Percentiles rank a stretch among this genome's conserved stretches.
Evolutionary conservation across 257 asterid species (phyloP).

Genomic region (Solanum pimpinellifolium): DNA sequence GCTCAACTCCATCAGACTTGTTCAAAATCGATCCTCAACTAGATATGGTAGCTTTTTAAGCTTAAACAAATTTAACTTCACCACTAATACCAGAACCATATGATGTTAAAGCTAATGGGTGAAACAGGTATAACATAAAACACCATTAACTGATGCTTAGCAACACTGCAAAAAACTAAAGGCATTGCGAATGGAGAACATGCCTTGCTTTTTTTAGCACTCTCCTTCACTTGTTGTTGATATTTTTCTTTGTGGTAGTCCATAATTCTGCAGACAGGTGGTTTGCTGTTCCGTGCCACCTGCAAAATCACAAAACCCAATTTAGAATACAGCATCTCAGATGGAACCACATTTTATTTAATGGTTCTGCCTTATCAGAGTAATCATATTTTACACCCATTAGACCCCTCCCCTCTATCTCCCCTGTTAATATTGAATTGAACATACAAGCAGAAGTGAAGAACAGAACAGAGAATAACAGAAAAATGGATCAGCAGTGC

Average conservation of each 20-base stretch:
- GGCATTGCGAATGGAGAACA: neutral
- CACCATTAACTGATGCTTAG: neutral
- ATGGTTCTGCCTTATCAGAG: neutral
- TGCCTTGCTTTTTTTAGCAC: constrained; percentile 19
- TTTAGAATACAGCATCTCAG: neutral
- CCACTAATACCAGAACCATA: neutral
- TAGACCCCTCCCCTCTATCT: neutral
- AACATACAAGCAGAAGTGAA: neutral
- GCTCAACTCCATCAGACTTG: neutral
- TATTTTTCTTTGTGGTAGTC: constrained; percentile 58
- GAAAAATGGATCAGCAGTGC: neutral
- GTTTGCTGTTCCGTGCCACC: constrained; percentile 51
- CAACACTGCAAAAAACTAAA: neutral
- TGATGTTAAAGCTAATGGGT: neutral
- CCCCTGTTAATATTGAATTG: neutral
- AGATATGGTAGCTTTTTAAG: neutral
- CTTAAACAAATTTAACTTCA: neutral
- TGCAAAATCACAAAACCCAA: constrained; percentile 18
- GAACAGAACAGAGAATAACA: neutral
- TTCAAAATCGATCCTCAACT: neutral
- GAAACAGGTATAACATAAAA: neutral
- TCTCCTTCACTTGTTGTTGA: constrained; percentile 44
- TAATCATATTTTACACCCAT: neutral
- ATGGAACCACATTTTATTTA: neutral
- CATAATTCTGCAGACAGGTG: constrained; percentile 81